Evolutionary conservation across 2,329 filamentous ascomycete genomes (phyloP), one percentile per base, ranked within the genome.

Genomic region (Beauveria asiatica): DNA sequence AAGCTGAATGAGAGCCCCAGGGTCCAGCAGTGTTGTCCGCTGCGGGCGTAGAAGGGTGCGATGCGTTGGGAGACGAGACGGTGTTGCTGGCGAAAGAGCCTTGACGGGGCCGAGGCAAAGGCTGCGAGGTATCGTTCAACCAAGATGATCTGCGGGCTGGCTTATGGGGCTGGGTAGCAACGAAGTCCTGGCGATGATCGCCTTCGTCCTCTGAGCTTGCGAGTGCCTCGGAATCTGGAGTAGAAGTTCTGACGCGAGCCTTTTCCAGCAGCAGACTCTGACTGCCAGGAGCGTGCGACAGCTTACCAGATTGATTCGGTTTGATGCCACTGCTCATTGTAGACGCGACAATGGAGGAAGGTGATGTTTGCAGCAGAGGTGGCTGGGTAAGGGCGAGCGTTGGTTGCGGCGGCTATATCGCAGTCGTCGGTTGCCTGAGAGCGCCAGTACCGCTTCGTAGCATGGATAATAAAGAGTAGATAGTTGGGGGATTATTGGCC

Each of bases 121-220:
- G 74, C 63, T 88, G 89, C 9, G 83, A 82, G 2, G 90, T 88
- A 67, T 96, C 92, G 70, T 92, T 93, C 62, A 96, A 76, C 90
- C 92, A 96, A 44, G 90, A 95, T 50, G 89, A 83, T 64, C 90
- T 84, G 59, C 90, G 84, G 27, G 81, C 82, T 51, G 88, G 83
- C 67, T 86, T 89, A 54, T 75, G 80, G 54, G 76, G 81, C 66
- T 77, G 82, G 59, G 72, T 69, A 62, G 71, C 70, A 67, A 74
- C 75, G 67, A 79, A 79, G 61, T 81, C 83, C 65, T 83, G 79
- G 65, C 83, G 80, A 70, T 85, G 80, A 62, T 96, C 89, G 61
- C 79, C 82, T 73, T 99, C 94, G 72, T 97, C 94, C 72, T 97
- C 94, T 13, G 92, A 97, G 65, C 93, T 97, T 57, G 89, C 92